Evolutionary conservation across 768 basidiomycete species (phyloP).

Genomic region (Botryobasidium botryosum): DNA sequence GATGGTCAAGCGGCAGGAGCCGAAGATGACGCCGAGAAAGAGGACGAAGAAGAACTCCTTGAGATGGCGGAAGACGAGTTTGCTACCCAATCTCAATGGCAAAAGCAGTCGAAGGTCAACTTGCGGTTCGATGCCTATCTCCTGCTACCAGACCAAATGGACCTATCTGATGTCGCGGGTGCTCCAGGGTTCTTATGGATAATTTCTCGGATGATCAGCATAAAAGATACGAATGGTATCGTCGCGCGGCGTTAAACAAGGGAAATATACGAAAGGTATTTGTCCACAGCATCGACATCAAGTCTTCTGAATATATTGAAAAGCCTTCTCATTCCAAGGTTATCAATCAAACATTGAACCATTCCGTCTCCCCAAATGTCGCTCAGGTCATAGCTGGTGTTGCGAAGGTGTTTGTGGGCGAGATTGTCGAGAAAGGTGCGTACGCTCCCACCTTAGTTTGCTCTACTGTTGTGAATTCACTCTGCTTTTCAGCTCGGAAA

Average conservation of each 20-base stretch:
- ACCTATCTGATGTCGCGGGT: neutral
- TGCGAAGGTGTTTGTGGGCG: slow-evolving; percentile 82
- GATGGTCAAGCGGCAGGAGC: no score
- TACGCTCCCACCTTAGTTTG: neutral
- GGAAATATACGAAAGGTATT: slow-evolving; percentile 63
- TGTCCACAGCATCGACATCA: slow-evolving; percentile 2
- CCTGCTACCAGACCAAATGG: neutral
- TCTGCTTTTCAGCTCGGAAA: slow-evolving; percentile 24
- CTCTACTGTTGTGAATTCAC: neutral
- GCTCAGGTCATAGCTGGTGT: slow-evolving; percentile 84
- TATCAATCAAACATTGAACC: slow-evolving; percentile 63
- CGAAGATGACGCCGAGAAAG: slow-evolving; percentile 41
- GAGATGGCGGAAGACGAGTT: slow-evolving; percentile 85
- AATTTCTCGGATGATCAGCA: slow-evolving; percentile 72
- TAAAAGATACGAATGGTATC: slow-evolving; percentile 77
- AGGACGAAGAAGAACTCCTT: slow-evolving; percentile 62
- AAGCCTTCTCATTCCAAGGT: slow-evolving; percentile 30
- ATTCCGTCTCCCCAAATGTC: slow-evolving; percentile 73
- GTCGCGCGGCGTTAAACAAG: slow-evolving; percentile 68
- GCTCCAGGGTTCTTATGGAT: slow-evolving; percentile 64
- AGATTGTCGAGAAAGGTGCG: slow-evolving; percentile 77
- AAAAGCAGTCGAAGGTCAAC: slow-evolving; percentile 79
- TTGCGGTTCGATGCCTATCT: slow-evolving; percentile 35
- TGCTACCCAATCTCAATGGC: slow-evolving; percentile 65
- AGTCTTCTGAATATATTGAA: neutral